These are phyloP conservation scores for Thermothelomyces thermophilus DNA, from an alignment of 2,329 filamentous ascomycete species.

Conservation along the genomic window DNA sequence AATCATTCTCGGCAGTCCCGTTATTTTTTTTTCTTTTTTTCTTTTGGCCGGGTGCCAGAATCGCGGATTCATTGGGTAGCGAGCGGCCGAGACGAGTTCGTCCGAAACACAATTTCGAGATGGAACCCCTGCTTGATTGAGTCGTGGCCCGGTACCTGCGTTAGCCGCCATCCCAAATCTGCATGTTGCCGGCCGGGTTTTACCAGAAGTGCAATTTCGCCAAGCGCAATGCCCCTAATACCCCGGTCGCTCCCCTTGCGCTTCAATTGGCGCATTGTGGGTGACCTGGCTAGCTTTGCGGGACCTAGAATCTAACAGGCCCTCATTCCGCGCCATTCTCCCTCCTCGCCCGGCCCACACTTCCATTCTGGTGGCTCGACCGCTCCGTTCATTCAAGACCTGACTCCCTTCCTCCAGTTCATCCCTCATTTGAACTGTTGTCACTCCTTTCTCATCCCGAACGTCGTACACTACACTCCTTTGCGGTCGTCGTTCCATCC, in stretches of 20 bases:
- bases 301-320: conserved; percentile 4
- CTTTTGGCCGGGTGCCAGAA: neutral
- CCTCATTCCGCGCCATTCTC: conserved; percentile 25
- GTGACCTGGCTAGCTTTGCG: neutral
- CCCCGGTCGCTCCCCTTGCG: conserved; percentile 9
- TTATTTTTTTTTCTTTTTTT: no score
- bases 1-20: no score
- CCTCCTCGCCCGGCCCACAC: conserved; percentile 13
- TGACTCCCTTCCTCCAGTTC: conserved; percentile 19
- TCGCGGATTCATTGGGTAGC: neutral
- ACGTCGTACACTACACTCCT: conserved; percentile 16
- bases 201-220: conserved; percentile 20
- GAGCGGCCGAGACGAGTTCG: neutral
- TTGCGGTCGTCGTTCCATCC: conserved; percentile 32
- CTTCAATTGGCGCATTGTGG: conserved; percentile 15
- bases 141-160: conserved; percentile 19
- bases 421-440: conserved; percentile 24
- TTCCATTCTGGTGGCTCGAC: conserved; percentile 7
- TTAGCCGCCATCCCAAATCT: conserved; percentile 15
- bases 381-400: conserved; percentile 13
- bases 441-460: conserved; percentile 16
- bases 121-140: neutral
- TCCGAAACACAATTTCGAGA: neutral
- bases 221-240: conserved; percentile 18
- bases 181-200: conserved; percentile 9